phyloP scores from a whole-genome alignment of 371 early-diverging fungal species.

The Mortierella sp. region DNA sequence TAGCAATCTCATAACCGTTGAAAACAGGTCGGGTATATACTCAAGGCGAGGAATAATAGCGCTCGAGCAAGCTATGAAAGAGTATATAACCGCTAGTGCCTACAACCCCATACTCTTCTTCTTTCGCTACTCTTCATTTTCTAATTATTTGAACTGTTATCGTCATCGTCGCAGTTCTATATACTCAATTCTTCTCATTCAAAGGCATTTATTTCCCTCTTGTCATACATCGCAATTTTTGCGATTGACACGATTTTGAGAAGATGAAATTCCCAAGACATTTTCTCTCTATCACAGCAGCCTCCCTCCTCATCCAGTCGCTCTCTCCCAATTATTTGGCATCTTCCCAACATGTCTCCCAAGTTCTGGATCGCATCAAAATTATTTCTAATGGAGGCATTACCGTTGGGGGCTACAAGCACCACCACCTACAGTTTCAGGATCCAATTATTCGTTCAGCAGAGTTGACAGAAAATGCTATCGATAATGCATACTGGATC shows the following conservation, averaged over 20 bases:
- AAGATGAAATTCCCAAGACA: slow-evolving; percentile 19
- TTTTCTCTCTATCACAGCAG: slow-evolving; percentile 27
- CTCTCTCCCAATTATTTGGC: background rate
- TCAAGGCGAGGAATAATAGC: background rate
- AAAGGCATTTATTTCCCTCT: background rate
- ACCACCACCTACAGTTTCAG: slow-evolving; percentile 26
- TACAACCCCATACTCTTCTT: background rate
- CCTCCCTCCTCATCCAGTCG: slow-evolving; percentile 6
- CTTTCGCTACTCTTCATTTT: background rate
- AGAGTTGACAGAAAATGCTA: slow-evolving; percentile 28
- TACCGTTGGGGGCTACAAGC: slow-evolving; percentile 34
- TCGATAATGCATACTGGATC: slow-evolving; percentile 52
- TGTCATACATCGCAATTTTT: background rate
- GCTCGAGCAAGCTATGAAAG: background rate
- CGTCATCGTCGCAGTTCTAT: too few species aligned
- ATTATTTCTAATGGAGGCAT: slow-evolving; percentile 35
- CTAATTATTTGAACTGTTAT: too few species aligned
- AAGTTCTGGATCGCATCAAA: slow-evolving; percentile 17
- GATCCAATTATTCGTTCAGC: slow-evolving; percentile 46
- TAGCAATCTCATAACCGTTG: slow-evolving; percentile 1
- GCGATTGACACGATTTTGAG: too few species aligned
- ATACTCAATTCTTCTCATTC: background rate
- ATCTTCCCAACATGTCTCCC: slow-evolving; percentile 19
- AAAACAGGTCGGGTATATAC: background rate
- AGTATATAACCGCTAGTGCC: background rate